Base-by-base conservation (phyloP, 2,329 filamentous ascomycete genomes). In the Curvularia lunata region DNA sequence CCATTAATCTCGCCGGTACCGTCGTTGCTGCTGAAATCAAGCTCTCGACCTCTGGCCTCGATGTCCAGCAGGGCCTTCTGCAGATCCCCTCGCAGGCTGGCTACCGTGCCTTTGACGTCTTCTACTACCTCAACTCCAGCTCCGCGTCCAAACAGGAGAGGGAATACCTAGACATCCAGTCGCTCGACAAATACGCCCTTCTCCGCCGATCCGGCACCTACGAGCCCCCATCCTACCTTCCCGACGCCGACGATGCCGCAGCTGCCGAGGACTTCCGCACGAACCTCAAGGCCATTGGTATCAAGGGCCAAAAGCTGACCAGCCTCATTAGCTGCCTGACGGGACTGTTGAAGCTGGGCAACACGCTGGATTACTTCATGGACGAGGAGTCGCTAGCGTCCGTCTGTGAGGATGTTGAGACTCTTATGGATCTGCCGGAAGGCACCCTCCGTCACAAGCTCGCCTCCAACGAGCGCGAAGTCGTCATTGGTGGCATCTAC, bases 71-170 rank as follows among this genome's bases (percentile, higher is more conserved):
- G 61, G 95, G 94, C 41, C 82, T 99, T 10, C 81, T 97, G 16
- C 87, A 90, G 55, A 86, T 99, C 16, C 91, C 95, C 0, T 78
- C 87, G 0, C 88, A 97, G 72, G 73, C 87, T 6, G 95, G 95
- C 12, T 92, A 92, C 77, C 88, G 95, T 62, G 95, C 94, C 3
- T 99, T 99, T 68, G 94, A 99, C 72, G 95, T 96, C 48, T 98
- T 99, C 74, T 98, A 99, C 80, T 98, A 97, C 70, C 86, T 99
- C 0, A 84, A 98, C 41, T 96, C 93, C 0, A 92, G 91, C n/a
- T 90, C 91, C 0, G 96, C 95, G 0, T 95, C 91, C 1, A 87
- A 90, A 4, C 89, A 92, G 1, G 95, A 99, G 79, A 85, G 92
- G 54, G 94, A 98, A 73, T 96, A 93, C 59, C 81, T 99, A 13